phyloP scores from a whole-genome alignment of 179 eudicot species.

The Drosera spatulata region DNA sequence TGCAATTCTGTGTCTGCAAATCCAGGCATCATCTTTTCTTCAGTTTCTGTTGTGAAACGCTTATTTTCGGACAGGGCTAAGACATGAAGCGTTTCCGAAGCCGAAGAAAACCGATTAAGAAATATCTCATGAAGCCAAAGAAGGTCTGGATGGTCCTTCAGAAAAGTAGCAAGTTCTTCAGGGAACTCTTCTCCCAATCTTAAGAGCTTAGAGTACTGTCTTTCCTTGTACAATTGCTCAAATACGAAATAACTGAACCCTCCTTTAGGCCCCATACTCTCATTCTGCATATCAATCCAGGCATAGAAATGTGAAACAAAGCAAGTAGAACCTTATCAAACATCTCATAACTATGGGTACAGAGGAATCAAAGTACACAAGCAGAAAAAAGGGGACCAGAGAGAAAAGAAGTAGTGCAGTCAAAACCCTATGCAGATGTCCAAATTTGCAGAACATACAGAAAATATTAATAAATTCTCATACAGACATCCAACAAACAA shows the following conservation, averaged over 20 bases:
- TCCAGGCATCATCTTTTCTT: conserved; percentile 19
- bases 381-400: too few species aligned
- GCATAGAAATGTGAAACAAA: not conserved
- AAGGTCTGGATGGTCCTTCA: conserved; percentile 66
- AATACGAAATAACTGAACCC: conserved; percentile 89
- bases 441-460: too few species aligned
- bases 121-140: conserved; percentile 84
- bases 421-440: too few species aligned
- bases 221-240: conserved; percentile 53
- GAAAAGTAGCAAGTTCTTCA: conserved; percentile 56
- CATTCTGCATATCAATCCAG: conserved; percentile 34
- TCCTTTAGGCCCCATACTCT: conserved; percentile 91
- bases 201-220: conserved; percentile 60
- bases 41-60: conserved; percentile 20
- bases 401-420: too few species aligned
- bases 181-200: conserved; percentile 94
- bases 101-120: conserved; percentile 59
- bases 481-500: too few species aligned
- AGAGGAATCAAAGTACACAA: too few species aligned
- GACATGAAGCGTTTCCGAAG: conserved; percentile 76
- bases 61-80: conserved; percentile 65
- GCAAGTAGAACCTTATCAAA: too few species aligned
- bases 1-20: conserved; percentile 22
- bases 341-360: too few species aligned
- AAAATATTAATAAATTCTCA: too few species aligned